phyloP scores from a whole-genome alignment of 2,329 filamentous ascomycete genomes.

The Phyllosticta paracitricarpa region DNA sequence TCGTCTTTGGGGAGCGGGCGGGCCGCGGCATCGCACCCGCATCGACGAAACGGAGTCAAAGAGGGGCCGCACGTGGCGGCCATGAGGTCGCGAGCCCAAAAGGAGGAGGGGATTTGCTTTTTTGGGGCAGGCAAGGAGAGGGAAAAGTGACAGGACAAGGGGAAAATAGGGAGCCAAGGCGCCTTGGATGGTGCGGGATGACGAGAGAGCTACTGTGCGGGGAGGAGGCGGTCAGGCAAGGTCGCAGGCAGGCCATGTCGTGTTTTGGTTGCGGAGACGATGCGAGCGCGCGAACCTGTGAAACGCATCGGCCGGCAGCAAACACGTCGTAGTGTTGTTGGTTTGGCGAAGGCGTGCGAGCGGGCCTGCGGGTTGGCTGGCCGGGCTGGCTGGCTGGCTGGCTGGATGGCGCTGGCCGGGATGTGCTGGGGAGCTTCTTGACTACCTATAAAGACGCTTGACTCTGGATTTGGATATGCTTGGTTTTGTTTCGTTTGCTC shows the following conservation, averaged over 20 bases:
- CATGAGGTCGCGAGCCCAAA: not conserved
- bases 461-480: not conserved
- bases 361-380: not conserved
- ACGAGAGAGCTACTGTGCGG: not conserved
- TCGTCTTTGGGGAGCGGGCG: not conserved
- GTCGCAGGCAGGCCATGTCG: not conserved
- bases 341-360: not conserved
- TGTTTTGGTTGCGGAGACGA: not conserved
- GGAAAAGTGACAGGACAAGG: not conserved
- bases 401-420: not conserved
- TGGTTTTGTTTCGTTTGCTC: not conserved
- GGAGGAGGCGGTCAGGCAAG: not conserved
- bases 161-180: not conserved
- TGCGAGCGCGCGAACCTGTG: not conserved
- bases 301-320: not conserved
- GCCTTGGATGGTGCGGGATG: not conserved
- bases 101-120: not conserved
- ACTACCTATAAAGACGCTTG: not conserved
- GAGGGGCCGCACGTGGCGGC: not conserved
- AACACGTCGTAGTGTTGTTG: not conserved
- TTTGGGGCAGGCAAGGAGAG: not conserved
- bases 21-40: not conserved
- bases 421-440: not conserved
- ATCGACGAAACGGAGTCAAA: not conserved
- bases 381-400: not conserved